Conservation (phyloP, 495 filamentous ascomycete genomes). For the Penicillium maclennaniae region DNA sequence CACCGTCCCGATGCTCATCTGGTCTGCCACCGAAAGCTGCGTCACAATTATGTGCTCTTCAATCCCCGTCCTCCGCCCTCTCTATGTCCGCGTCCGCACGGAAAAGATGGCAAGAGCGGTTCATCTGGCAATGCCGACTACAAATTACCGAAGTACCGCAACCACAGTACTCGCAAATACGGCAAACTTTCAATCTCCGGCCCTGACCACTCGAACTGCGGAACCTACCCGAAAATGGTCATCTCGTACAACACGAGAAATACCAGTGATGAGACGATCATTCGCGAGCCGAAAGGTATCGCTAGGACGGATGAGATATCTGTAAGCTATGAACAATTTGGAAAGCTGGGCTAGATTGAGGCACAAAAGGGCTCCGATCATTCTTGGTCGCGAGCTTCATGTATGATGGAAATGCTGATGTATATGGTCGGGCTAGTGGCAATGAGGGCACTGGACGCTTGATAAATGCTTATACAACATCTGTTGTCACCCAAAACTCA, state of each 20-base stretch:
- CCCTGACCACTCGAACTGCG: background rate
- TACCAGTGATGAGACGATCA: conserved; percentile 21
- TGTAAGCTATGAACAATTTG: conserved; percentile 16
- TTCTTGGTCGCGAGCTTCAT: too few species aligned
- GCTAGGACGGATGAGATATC: conserved; percentile 24
- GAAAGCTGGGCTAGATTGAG: too few species aligned
- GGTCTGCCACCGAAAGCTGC: conserved; percentile 27
- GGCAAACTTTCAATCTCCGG: conserved; percentile 11
- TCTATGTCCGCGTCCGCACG: conserved; percentile 22
- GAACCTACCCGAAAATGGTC: conserved; percentile 1
- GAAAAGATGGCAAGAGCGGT: conserved; percentile 20
- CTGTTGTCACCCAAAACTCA: too few species aligned
- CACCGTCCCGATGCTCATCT: conserved; percentile 28
- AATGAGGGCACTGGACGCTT: too few species aligned
- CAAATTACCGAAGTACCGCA: conserved; percentile 24
- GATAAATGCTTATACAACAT: too few species aligned
- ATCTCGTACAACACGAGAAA: conserved; percentile 8
- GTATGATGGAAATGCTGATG: too few species aligned
- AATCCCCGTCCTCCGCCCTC: conserved; percentile 27
- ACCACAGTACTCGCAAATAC: conserved; percentile 15
- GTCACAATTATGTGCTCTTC: conserved; percentile 28
- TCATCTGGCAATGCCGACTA: conserved; percentile 16
- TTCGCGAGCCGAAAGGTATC: conserved; percentile 18
- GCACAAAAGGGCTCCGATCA: too few species aligned
- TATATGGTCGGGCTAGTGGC: too few species aligned